Evolutionary conservation across 352 stramenopile genomes (phyloP), one percentile per base, ranked within the genome.

Genomic region (Pythium myriotylum): DNA sequence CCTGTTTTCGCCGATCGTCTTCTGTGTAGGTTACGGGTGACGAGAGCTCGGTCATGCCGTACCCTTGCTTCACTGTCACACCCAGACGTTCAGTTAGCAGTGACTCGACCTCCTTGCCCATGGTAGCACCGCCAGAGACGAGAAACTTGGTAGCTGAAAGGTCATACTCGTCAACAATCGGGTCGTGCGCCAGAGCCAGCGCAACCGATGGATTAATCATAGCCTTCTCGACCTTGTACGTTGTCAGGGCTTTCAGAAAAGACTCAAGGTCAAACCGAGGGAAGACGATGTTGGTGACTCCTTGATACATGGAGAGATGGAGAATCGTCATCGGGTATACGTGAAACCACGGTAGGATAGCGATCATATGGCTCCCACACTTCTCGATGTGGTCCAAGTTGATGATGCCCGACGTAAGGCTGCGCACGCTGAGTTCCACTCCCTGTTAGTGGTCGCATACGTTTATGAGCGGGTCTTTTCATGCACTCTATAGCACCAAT

Each of bases 341-440:
- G 64, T 99, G 95, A 77, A 97, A 98, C 54, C 98, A 97, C 19
- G 96, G 95, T 29, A 99, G 73, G 29, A 94, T 49, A 0, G 67
- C 76, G 14, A 97, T 54, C 26, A 75, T 79, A 35, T 79, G 70
- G 27, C 62, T 55, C 23, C 67, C 59, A 19, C 81, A 66, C 17
- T 92, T 67, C 51, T 92, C 84, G 26, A 94, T 78, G 10, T 81
- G 59, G 49, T 78, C 45, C 14, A 88, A 68, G 65, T 98, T 92
- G 12, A 97, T 47, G 13, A 97, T 71, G 65, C 98, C 98, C 3
- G 76, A 72, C 14, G 96, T 60, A 42, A 98, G 76, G 68, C 98
- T 98, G 22, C 65, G 62, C 68, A 96, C 88, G 33, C 75, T 95
- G 29, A 98, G 69, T 2, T 68, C 68, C 4, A 85, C 71, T 14